phyloP scores from a whole-genome alignment of 2,329 filamentous ascomycete species.

The Ophiocordyceps camponoti-saundersi region DNA sequence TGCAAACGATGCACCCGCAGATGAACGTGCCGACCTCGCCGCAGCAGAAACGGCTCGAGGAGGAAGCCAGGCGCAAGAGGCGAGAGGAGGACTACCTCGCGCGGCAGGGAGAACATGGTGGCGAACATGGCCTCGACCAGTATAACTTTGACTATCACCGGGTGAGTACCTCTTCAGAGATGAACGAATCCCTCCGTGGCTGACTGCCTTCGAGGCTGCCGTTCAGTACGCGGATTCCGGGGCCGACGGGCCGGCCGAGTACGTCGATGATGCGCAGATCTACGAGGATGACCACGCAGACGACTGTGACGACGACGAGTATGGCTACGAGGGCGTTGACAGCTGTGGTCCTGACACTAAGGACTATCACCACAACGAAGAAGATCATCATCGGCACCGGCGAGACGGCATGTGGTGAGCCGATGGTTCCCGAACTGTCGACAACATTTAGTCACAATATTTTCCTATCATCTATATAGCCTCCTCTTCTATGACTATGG shows the following conservation, averaged over 20 bases:
- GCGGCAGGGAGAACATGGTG: conserved; percentile 26
- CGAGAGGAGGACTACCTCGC: conserved; percentile 31
- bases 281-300: conserved; percentile 33
- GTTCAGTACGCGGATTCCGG: conserved; percentile 29
- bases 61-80: conserved; percentile 32
- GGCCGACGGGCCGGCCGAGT: conserved; percentile 26
- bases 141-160: conserved; percentile 37
- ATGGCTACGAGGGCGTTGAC: conserved; percentile 20
- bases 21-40: conserved; percentile 78
- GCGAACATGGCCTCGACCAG: conserved; percentile 28
- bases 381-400: conserved; percentile 17
- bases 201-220: conserved; percentile 16
- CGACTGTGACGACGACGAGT: conserved; percentile 16
- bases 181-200: neutral
- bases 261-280: conserved; percentile 33
- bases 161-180: conserved; percentile 16
- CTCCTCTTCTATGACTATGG: conserved; percentile 4
- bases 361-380: conserved; percentile 20
- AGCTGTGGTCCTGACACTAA: conserved; percentile 20
- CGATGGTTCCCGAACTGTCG: conserved; percentile 1
- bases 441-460: conserved; percentile 4
- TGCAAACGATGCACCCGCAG: conserved; percentile 96
- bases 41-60: conserved; percentile 48
- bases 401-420: conserved; percentile 26
- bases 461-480: conserved; percentile 6